These are phyloP conservation scores for Apophysomyces trapeziformis DNA, from an alignment of 371 early-diverging fungal species.

Conservation along the genomic window DNA sequence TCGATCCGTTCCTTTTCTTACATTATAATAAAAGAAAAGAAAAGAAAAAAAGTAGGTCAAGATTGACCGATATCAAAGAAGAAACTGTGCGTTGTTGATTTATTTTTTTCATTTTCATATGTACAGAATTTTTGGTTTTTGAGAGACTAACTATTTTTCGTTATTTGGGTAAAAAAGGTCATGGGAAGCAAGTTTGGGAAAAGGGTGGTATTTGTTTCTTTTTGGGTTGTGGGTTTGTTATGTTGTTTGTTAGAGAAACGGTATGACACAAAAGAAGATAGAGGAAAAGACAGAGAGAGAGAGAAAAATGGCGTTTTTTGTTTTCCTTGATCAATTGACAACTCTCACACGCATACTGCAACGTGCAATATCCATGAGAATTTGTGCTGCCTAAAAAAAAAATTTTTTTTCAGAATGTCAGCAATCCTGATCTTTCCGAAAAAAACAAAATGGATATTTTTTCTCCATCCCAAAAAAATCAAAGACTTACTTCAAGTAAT, in stretches of 20 bases:
- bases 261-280: too few relatives aligned
- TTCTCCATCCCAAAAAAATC: background rate
- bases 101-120: slow-evolving; percentile 3
- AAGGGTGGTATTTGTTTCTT: slow-evolving; percentile 5
- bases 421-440: slow-evolving; percentile 9
- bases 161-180: slow-evolving; percentile 13
- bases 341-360: slow-evolving; percentile 49
- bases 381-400: slow-evolving; percentile 54
- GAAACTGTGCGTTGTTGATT: background rate
- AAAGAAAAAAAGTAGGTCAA: background rate
- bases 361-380: slow-evolving; percentile 56
- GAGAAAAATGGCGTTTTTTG: background rate
- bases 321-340: slow-evolving; percentile 16
- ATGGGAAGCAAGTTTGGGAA: background rate
- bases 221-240: background rate
- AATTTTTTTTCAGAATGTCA: slow-evolving; percentile 15
- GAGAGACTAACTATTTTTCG: background rate
- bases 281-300: too few relatives aligned
- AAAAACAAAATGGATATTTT: background rate
- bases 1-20: too few relatives aligned
- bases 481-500: slow-evolving; percentile 44
- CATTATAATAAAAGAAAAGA: background rate
- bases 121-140: slow-evolving; percentile 12
- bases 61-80: background rate
- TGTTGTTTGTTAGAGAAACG: too few relatives aligned